Evolutionary conservation across 1,284 basidiomycete species (phyloP).

Genomic region (Irpex sp.): DNA sequence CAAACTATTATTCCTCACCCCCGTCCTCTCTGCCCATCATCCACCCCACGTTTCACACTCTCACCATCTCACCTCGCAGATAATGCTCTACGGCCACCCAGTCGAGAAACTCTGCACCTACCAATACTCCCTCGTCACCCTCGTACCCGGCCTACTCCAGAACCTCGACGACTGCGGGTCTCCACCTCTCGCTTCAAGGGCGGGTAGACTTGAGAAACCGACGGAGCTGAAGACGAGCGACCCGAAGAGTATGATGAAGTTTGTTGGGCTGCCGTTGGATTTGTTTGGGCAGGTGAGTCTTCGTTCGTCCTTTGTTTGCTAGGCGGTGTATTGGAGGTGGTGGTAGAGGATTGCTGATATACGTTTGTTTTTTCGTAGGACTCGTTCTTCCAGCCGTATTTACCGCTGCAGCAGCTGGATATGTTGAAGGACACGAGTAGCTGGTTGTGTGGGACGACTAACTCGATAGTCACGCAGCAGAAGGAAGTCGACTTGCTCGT

Average conservation of each 20-base stretch:
- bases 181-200: conserved; percentile 73
- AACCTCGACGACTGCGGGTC: conserved; percentile 90
- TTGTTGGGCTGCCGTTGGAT: conserved; percentile 87
- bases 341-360: too few species aligned
- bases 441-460: conserved; percentile 93
- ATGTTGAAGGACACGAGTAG: conserved; percentile 74
- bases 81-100: conserved; percentile 96
- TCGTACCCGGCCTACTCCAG: conserved; percentile 83
- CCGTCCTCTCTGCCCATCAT: too few species aligned
- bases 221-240: conserved; percentile 87
- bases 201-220: conserved; percentile 62
- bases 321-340: background rate
- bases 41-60: background rate
- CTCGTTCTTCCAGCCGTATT: conserved; percentile 96
- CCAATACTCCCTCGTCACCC: conserved; percentile 90
- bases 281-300: conserved; percentile 71
- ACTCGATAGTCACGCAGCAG: conserved; percentile 93
- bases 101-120: conserved; percentile 96
- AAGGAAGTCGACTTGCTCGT: conserved; percentile 89
- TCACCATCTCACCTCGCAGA: conserved; percentile 37
- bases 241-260: conserved; percentile 85
- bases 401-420: conserved; percentile 94
- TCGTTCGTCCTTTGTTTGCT: background rate
- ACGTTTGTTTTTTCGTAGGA: conserved; percentile 40
- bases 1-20: too few species aligned